Evolutionary conservation across 78 protist genomes (phyloP).

Genomic region (Parvularia atlantis): DNA sequence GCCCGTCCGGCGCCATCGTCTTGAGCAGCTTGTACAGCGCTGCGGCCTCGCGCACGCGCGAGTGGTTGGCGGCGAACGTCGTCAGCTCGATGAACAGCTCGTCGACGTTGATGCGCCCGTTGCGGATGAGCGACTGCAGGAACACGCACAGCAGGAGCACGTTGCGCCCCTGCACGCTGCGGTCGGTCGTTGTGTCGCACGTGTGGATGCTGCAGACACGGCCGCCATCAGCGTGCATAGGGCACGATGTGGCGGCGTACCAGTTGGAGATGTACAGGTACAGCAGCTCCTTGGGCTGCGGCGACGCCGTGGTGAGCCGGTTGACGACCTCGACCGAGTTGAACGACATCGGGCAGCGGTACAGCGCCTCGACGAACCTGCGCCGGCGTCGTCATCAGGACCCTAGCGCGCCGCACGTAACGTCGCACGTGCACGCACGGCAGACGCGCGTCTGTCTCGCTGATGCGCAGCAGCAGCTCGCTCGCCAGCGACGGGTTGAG

Average conservation of each 20-base stretch:
- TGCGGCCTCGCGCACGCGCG: no score
- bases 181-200: constrained; percentile 65
- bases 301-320: constrained; percentile 69
- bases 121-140: constrained; percentile 72
- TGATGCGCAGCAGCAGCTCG: constrained; percentile 63
- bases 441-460: constrained; percentile 10
- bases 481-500: constrained; percentile 72
- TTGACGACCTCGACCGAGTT: constrained; percentile 88
- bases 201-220: no score
- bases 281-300: constrained; percentile 69
- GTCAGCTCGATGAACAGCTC: constrained; percentile 51
- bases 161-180: constrained; percentile 49
- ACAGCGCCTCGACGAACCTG: constrained; percentile 55
- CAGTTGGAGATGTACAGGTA: constrained; percentile 75
- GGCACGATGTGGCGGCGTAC: no score
- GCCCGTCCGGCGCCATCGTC: no score
- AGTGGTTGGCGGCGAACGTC: no score
- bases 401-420: no score
- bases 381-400: neutral
- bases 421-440: neutral
- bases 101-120: constrained; percentile 61
- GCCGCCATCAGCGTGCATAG: no score
- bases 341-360: constrained; percentile 43
- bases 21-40: no score
- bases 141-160: constrained; percentile 78